Evolutionary conservation across 805 yeast genomes (phyloP).

Genomic region (Starmerella floricola): DNA sequence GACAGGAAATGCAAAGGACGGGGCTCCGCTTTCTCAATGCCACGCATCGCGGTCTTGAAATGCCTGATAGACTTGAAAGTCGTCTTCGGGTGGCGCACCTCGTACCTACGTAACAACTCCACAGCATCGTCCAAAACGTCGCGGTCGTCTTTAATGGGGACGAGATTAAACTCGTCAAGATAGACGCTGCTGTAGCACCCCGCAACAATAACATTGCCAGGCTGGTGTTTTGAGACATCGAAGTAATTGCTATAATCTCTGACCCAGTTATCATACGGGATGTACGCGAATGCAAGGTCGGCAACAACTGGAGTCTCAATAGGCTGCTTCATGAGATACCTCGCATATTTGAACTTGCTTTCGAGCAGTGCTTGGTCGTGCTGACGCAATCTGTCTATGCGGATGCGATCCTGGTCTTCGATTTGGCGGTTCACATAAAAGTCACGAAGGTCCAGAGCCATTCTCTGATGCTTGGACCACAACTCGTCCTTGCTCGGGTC

Average conservation of each 20-base stretch:
- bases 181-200: conserved; percentile 20
- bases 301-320: conserved; percentile 17
- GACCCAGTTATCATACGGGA: conserved; percentile 12
- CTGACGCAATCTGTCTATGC: conserved; percentile 16
- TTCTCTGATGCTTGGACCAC: conserved; percentile 4
- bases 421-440: conserved; percentile 15
- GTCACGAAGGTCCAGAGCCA: conserved; percentile 12
- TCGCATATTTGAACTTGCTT: conserved; percentile 13
- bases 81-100: conserved; percentile 7
- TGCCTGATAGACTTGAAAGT: conserved; percentile 7
- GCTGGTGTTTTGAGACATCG: conserved; percentile 7
- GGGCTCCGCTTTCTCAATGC: conserved; percentile 5
- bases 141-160: conserved; percentile 10
- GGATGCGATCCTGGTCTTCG: conserved; percentile 14
- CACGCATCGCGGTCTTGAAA: conserved; percentile 7
- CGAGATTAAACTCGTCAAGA: conserved; percentile 13
- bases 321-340: conserved; percentile 15
- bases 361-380: conserved; percentile 15
- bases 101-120: conserved; percentile 10
- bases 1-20: conserved; percentile 13
- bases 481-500: conserved; percentile 1
- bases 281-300: conserved; percentile 18
- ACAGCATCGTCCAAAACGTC: conserved; percentile 10
- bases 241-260: conserved; percentile 10
- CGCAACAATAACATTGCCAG: conserved; percentile 16